A percentile compares a stretch with the other conserved stretches of the same genome.
phyloP scores from a whole-genome alignment of 2,329 filamentous ascomycete genomes.

The Drechslerella dactyloides region DNA sequence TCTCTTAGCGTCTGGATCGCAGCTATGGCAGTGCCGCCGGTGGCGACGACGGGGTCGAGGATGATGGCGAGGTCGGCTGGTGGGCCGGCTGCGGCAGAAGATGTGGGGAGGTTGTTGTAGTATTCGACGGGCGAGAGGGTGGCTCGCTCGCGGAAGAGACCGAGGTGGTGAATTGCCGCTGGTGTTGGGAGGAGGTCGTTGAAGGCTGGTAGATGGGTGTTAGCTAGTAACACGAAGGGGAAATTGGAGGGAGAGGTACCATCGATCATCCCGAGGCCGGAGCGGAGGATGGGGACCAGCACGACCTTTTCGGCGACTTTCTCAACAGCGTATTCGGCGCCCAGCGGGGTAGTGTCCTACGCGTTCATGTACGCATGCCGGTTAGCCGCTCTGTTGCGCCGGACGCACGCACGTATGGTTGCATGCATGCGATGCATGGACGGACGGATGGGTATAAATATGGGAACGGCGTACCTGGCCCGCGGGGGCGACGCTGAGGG shows the following conservation, averaged over 20 bases:
- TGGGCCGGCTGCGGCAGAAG: slow-evolving; percentile 57
- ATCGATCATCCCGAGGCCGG: slow-evolving; percentile 88
- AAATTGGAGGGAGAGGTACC: slow-evolving; percentile 60
- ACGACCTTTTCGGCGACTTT: slow-evolving; percentile 68
- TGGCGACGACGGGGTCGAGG: slow-evolving; percentile 91
- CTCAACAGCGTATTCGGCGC: slow-evolving; percentile 56
- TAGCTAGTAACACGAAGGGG: neutral
- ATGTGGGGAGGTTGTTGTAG: slow-evolving; percentile 87
- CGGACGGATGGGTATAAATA: no score
- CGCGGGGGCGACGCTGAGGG: slow-evolving; percentile 65
- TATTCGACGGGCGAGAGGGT: slow-evolving; percentile 92
- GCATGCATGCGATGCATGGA: neutral
- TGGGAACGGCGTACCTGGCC: slow-evolving; percentile 73
- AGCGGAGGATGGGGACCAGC: slow-evolving; percentile 89
- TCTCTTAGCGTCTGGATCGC: slow-evolving; percentile 88
- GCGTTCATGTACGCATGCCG: neutral
- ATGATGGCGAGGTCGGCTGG: slow-evolving; percentile 75
- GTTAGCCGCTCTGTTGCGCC: slow-evolving; percentile 47
- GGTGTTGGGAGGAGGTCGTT: slow-evolving; percentile 80
- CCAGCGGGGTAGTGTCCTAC: slow-evolving; percentile 79
- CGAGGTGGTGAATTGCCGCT: slow-evolving; percentile 88
- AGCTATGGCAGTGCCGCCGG: slow-evolving; percentile 84
- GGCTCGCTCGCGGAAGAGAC: slow-evolving; percentile 87
- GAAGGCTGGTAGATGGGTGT: slow-evolving; percentile 66
- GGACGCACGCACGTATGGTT: slow-evolving; percentile 6